Percentiles rank a stretch among this genome's conserved stretches.
phyloP scores from a whole-genome alignment of 495 filamentous ascomycete species.

The Penicillium tannophilum region DNA sequence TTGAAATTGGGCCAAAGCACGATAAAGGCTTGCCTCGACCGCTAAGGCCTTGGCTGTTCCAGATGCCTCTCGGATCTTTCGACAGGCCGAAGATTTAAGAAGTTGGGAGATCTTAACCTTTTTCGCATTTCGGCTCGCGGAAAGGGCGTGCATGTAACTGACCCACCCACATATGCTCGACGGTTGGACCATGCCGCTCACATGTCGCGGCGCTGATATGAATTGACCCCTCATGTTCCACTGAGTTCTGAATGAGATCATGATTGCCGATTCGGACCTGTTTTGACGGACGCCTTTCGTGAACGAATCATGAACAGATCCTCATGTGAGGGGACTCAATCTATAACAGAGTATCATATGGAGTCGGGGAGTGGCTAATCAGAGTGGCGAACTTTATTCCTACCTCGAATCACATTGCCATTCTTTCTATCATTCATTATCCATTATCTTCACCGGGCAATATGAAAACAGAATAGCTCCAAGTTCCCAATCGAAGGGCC shows the following conservation, averaged over 20 bases:
- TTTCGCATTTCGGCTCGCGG: background rate
- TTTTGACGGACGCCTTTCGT: too few relatives aligned
- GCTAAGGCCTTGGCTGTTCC: background rate
- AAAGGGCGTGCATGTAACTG: background rate
- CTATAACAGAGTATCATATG: background rate
- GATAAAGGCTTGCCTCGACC: background rate
- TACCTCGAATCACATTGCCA: too few relatives aligned
- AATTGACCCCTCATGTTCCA: conserved; percentile 3
- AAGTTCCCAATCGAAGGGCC: too few relatives aligned
- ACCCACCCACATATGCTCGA: background rate
- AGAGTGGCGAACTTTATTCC: background rate
- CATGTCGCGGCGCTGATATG: background rate
- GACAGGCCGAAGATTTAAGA: background rate
- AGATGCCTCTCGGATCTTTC: background rate
- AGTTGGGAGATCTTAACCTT: background rate
- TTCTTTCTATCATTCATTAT: too few relatives aligned
- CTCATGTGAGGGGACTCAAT: background rate
- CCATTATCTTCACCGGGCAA: too few relatives aligned
- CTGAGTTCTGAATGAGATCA: background rate
- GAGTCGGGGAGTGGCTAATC: background rate
- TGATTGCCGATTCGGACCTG: background rate
- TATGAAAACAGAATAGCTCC: too few relatives aligned
- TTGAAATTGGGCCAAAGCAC: background rate
- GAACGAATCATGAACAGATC: background rate
- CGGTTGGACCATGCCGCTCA: background rate